Base-by-base conservation (phyloP, 1,284 basidiomycete species). In the Vanrija sp. region DNA sequence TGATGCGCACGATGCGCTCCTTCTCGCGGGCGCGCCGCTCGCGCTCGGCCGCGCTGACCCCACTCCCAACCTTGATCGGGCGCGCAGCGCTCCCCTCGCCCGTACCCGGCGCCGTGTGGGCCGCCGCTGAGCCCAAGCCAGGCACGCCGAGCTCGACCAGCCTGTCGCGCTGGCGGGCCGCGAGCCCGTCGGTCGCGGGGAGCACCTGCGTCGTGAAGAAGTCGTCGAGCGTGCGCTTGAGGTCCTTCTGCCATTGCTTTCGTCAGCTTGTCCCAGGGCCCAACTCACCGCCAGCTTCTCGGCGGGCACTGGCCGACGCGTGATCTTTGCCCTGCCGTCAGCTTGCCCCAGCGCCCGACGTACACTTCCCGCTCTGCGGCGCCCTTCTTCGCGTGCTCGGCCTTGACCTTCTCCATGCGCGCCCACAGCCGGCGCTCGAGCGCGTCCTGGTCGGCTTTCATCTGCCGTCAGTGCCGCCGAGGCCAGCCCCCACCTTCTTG, bases 361-460 rank as follows among this genome's bases (percentile, higher is more conserved):
- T 38, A 67, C 68, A 71, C 58, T 20, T 72, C 67, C 45, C 58
- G 65, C 47, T 73, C 71, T 5, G 64, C 56, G 47, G 65, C 59
- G 22, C 59, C 49, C 18, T 45, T 53, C 51, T 52, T 56, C 15
- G 59, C 63, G 47, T 68, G 67, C 12, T 72, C 70, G 7, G 66
- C 69, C 46, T 71, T 72, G 45, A 72, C 27, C 50, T 64, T 70
- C 51, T 73, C 70, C 52, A 64, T 59, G 45, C 69, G 70, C 6
- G 71, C 71, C 67, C 66, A 73, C 25, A 72, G 53, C 37, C 68
- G 45, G 15, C 71, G 48, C 47, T 73, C 71, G 3, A 73, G 56
- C 5, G 65, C 54, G 50, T 73, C 68, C 51, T 73, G 70, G 20
- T 73, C 71, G 10, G 56, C 57, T 47, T 73, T 73, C 70, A 73